These are phyloP conservation scores for Suillus americanus DNA, from an alignment of 768 basidiomycete species.

Conservation along the genomic window DNA sequence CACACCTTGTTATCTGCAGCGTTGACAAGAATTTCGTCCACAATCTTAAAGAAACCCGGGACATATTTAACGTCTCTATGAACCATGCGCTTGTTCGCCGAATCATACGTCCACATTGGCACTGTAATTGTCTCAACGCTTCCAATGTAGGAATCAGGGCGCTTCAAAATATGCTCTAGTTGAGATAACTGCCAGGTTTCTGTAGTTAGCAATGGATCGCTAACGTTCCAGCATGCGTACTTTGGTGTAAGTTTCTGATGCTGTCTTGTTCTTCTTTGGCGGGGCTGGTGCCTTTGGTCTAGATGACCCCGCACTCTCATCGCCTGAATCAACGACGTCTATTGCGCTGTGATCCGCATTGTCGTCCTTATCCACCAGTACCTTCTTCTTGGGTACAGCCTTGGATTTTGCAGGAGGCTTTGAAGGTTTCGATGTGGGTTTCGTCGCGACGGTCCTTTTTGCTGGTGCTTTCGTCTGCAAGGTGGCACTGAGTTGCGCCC, in stretches of 20 bases:
- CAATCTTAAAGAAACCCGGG: slow-evolving; percentile 98
- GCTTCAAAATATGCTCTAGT: slow-evolving; percentile 90
- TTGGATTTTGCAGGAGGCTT: slow-evolving; percentile 53
- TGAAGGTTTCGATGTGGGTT: slow-evolving; percentile 39
- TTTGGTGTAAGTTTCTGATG: slow-evolving; percentile 89
- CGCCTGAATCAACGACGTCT: slow-evolving; percentile 40
- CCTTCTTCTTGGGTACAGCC: slow-evolving; percentile 64
- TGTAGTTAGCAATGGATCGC: background rate
- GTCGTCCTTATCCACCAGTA: slow-evolving; percentile 63
- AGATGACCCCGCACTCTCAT: slow-evolving; percentile 34
- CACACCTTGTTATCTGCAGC: slow-evolving; percentile 97
- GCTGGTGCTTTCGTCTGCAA: slow-evolving; percentile 33
- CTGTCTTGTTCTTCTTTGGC: slow-evolving; percentile 73
- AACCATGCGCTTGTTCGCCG: slow-evolving; percentile 80
- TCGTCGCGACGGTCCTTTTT: slow-evolving; percentile 38
- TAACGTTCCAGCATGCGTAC: slow-evolving; percentile 39
- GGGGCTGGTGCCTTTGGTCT: slow-evolving; percentile 27
- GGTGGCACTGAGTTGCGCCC: slow-evolving; percentile 19
- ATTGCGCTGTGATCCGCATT: slow-evolving; percentile 52
- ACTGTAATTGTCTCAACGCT: slow-evolving; percentile 89
- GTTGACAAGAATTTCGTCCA: slow-evolving; percentile 98
- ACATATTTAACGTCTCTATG: slow-evolving; percentile 85
- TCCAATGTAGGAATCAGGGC: slow-evolving; percentile 95
- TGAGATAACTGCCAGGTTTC: slow-evolving; percentile 70
- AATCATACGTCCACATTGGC: slow-evolving; percentile 92